Base-by-base conservation (phyloP, 805 yeast genomes). In the Yamadazyma paraphyllophila region DNA sequence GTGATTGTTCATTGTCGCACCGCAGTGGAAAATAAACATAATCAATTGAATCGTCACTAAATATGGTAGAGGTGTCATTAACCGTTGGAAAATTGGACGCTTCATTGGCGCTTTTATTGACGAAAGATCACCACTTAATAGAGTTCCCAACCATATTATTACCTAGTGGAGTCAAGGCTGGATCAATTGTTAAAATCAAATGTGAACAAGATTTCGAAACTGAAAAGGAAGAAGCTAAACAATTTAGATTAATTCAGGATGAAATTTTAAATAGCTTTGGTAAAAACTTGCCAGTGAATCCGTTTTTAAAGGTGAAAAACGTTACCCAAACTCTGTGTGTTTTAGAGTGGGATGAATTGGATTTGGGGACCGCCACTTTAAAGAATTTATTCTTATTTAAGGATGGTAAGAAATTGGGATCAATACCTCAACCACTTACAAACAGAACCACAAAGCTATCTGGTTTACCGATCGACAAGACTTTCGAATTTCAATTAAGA, bases 31-130 rank as follows among this genome's bases (percentile, higher is more conserved):
- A 20, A 20, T 20, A 20, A 20, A 20, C 31, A 29, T 11, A 29
- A 29, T 29, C 11, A 7, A 11, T 11, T n/a, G n/a, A 29, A 29
- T 29, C 31, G 31, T 29, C 31, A 29, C 24, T 20, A 27, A 33
- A 33, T 9, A 85, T 85, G 88, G 95, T 90, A 27, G 94, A 89
- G 66, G 97, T 91, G 9, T 85, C 95, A 36, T 77, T 92, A 32
- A 91, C 97, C 0, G 97, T 94, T 15, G 99, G 98, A 40, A 91
- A 91, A 69, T 75, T 92, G 37, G 99, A 94, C 62, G 96, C 97
- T 10, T 90, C 97, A 2, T 73, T 94, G 63, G 98, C 98, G 26
- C 74, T 94, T 39, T 74, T 94, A 37, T 78, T 95, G 32, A 92
- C 99, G 14, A 80, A 85, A 46, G 94, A 92, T 63, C 98, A 92